Conservation (phyloP, 2,329 filamentous ascomycete species). For the Ascochyta clinopodiicola region DNA sequence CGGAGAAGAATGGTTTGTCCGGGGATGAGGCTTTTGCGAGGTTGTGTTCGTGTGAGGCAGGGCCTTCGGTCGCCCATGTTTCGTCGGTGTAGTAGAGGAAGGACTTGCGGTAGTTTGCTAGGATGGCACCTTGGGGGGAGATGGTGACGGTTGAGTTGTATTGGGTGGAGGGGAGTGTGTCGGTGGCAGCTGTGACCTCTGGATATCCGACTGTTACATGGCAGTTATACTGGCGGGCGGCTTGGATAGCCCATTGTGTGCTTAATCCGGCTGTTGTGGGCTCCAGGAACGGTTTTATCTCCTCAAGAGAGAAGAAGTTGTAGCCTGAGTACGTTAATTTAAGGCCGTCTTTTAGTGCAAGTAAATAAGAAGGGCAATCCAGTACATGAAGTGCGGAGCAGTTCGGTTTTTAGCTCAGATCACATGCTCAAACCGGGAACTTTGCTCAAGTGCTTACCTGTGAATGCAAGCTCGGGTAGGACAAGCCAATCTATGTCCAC, state of each 20-base stretch:
- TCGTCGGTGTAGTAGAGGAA: slow-evolving; percentile 73
- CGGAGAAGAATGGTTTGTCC: slow-evolving; percentile 46
- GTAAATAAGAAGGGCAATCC: background rate
- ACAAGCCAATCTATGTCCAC: slow-evolving; percentile 70
- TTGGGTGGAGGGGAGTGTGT: slow-evolving; percentile 40
- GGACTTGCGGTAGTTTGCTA: slow-evolving; percentile 68
- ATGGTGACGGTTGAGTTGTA: slow-evolving; percentile 69
- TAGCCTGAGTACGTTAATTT: slow-evolving; percentile 62
- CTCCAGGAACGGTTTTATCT: slow-evolving; percentile 75
- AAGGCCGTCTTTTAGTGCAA: background rate
- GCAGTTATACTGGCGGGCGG: slow-evolving; percentile 71
- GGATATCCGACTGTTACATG: slow-evolving; percentile 76
- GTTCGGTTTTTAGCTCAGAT: background rate
- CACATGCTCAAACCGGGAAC: background rate
- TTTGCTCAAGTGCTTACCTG: slow-evolving; percentile 57
- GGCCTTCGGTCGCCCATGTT: slow-evolving; percentile 65
- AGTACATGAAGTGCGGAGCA: background rate
- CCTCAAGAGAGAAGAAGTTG: slow-evolving; percentile 73
- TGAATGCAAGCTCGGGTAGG: slow-evolving; percentile 78
- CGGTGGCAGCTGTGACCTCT: slow-evolving; percentile 54
- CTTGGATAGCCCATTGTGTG: slow-evolving; percentile 73
- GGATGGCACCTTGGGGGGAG: slow-evolving; percentile 59
- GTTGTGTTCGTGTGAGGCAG: slow-evolving; percentile 28
- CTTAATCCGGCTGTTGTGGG: slow-evolving; percentile 68
- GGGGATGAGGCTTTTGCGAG: slow-evolving; percentile 26